Base-by-base conservation (phyloP, 1,139 yeast genomes). In the Pichia sp. region DNA sequence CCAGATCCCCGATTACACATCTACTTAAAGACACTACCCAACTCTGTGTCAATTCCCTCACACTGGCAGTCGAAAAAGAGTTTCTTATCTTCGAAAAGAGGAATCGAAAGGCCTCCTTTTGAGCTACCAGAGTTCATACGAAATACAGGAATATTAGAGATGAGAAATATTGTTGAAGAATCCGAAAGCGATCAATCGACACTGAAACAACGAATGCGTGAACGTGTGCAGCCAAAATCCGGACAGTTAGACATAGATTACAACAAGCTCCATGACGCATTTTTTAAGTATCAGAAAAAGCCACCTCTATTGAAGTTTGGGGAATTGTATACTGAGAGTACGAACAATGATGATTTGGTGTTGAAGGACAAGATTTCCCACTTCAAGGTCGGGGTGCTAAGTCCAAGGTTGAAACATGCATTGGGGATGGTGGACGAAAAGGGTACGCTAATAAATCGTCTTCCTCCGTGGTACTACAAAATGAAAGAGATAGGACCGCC, bases 201-300 rank as follows among this genome's bases (percentile, higher is more conserved):
- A 3, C 67, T 90, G 60, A 83, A 87, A 64, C 95, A 90, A 63
- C 80, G 80, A 65, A 87, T 86, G 68, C 76, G 98, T 59, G 95
- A 88, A 56, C 77, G 87, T 53, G 95, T 92, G 0, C 97, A 90
- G 67, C 97, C 97, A 0, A 90, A 89, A 67, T 76, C 90, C 82
- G 96, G 96, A 1, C 77, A 84, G 55, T 72, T 93, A 31, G 99
- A 93, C 69, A 80, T 93, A 40, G 98, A 93, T 68, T 92, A 87
- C 67, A 86, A 81, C 59, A 87, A 85, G 61, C 71, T 93, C 32
- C 84, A 90, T 65, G 87, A 89, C 67, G 96, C 97, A 0, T 92
- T 93, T 65, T 93, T 89, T 77, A 85, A 85, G 66, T 75, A 79
- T 62, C 95, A 89, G 65, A 79, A 86, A 40, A 85, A 82, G 62